Evolutionary conservation across 768 basidiomycete genomes (phyloP), one percentile per base, ranked within the genome.

Genomic region (Gloeopeniophorella convolvens): DNA sequence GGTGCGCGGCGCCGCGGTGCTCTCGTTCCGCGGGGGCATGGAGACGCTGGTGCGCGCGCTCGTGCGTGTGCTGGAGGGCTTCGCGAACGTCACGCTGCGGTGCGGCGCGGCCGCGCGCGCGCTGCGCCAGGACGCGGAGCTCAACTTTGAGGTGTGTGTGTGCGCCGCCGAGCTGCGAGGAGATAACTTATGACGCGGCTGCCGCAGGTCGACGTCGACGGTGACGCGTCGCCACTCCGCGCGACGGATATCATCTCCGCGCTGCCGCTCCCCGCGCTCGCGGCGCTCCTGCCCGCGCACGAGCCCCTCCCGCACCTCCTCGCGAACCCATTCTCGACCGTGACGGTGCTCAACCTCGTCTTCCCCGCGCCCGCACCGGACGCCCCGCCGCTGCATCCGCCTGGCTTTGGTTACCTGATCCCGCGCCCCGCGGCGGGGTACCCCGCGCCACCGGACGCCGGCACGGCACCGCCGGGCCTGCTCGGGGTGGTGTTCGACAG

Each of bases 401-500:
- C 75, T 2, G 95, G 95, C 3, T 99, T 97, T 63, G 95, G 95
- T 8, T 97, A 93, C 70, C 83, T 99, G 61, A 76, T 96, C 45
- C 92, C 94, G 0, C 86, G 93, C 13, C 81, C 86, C 0, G 68
- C 66, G 27, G 65, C 65, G 4, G 83, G 73, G 18, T 85, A 88
- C 56, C 60, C 66, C n/a, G 48, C 53, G 13, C n/a, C 28, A 2
- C 16, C 45, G 1, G 43, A 23, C 15, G 28, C 37, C 1, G 42
- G 42, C 20, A 33, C 47, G 41, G 23, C 24, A n/a, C 34, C 26
- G 3, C 65, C 73, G 10, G 78, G 79, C 3, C 75, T 88, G 16
- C 75, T 98, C 0, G 95, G 95, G 11, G 82, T 84, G 26, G 83
- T 97, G 10, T 97, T 97, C 67, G 95, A 98, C 65, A 89, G 88